These are phyloP conservation scores for Paracorniculantispora psalliotae DNA, from an alignment of 2,329 filamentous ascomycete genomes.

Conservation along the genomic window DNA sequence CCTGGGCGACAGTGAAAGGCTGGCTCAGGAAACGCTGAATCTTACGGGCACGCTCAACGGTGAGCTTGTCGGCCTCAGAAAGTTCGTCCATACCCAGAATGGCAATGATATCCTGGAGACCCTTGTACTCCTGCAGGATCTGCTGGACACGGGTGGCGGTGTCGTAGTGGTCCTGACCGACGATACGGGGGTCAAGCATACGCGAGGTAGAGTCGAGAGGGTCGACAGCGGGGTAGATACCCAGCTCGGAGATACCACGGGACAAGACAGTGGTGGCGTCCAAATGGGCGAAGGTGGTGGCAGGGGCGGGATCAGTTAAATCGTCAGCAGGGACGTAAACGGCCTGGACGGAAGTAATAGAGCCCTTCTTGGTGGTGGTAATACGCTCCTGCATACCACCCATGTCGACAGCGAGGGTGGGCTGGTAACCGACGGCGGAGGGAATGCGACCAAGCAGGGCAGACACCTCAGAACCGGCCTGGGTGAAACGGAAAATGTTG, in stretches of 20 bases:
- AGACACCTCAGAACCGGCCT: constrained; percentile 99
- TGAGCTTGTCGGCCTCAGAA: constrained; percentile 98
- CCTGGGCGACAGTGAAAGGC: constrained; percentile 85
- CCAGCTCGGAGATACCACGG: constrained; percentile 99
- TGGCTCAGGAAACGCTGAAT: constrained; percentile 99
- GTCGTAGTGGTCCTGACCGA: constrained; percentile 96
- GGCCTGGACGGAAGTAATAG: constrained; percentile 99
- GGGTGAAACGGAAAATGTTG: constrained; percentile 99
- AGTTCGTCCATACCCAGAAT: constrained; percentile 99
- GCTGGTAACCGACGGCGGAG: constrained; percentile 99
- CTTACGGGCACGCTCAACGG: constrained; percentile 99
- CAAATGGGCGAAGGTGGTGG: constrained; percentile 99
- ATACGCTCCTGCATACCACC: constrained; percentile 99
- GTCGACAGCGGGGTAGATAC: constrained; percentile 99
- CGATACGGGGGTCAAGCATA: constrained; percentile 98
- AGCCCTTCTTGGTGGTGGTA: constrained; percentile 98
- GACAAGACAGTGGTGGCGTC: constrained; percentile 99
- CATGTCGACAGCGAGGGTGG: constrained; percentile 97
- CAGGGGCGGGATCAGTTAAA: constrained; percentile 99
- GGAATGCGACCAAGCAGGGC: constrained; percentile 98
- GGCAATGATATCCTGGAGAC: constrained; percentile 99
- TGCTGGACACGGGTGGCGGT: constrained; percentile 94
- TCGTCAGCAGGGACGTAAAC: constrained; percentile 99
- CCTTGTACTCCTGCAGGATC: constrained; percentile 99
- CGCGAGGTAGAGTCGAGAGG: constrained; percentile 99